A percentile compares a stretch with the other conserved stretches of the same genome.
Conservation (phyloP, 768 basidiomycete genomes). For the Auricularia sp. region DNA sequence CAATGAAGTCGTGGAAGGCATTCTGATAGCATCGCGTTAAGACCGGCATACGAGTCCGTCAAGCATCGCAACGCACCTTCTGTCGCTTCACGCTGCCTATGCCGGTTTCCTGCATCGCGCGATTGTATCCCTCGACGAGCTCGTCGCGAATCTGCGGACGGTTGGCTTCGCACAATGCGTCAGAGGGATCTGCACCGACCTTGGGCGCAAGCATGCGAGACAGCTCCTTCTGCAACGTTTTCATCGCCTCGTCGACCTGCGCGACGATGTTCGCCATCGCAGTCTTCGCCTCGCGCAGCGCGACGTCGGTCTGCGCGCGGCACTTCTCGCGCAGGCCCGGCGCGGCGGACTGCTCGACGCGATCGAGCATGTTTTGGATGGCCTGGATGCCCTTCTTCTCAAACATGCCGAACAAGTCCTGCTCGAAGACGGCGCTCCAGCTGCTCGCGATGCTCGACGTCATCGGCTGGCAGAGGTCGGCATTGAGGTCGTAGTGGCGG, state of each 20-base stretch:
- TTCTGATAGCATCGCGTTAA: constrained; percentile 21
- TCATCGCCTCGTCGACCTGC: constrained; percentile 40
- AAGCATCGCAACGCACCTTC: constrained; percentile 29
- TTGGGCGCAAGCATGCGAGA: constrained; percentile 38
- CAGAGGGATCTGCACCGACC: background rate
- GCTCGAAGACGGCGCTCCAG: constrained; percentile 53
- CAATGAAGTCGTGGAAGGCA: constrained; percentile 38
- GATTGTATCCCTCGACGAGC: constrained; percentile 41
- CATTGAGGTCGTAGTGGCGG: constrained; percentile 46
- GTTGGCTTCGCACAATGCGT: background rate
- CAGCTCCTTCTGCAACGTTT: constrained; percentile 47
- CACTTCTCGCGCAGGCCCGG: constrained; percentile 43
- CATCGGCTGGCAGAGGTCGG: constrained; percentile 47
- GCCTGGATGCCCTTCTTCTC: constrained; percentile 27
- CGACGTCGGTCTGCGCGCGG: constrained; percentile 40
- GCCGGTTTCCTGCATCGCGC: constrained; percentile 45
- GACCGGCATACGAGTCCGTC: too few species aligned
- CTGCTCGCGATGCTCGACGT: constrained; percentile 45
- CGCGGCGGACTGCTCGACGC: constrained; percentile 43
- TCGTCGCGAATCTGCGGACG: constrained; percentile 42
- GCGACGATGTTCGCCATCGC: constrained; percentile 40
- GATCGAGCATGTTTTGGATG: constrained; percentile 38
- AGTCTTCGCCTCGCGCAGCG: constrained; percentile 41
- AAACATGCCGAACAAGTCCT: constrained; percentile 43
- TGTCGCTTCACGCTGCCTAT: constrained; percentile 49